Base-by-base conservation (phyloP, 2,329 filamentous ascomycete species). In the Neodidymelliopsis sp. region DNA sequence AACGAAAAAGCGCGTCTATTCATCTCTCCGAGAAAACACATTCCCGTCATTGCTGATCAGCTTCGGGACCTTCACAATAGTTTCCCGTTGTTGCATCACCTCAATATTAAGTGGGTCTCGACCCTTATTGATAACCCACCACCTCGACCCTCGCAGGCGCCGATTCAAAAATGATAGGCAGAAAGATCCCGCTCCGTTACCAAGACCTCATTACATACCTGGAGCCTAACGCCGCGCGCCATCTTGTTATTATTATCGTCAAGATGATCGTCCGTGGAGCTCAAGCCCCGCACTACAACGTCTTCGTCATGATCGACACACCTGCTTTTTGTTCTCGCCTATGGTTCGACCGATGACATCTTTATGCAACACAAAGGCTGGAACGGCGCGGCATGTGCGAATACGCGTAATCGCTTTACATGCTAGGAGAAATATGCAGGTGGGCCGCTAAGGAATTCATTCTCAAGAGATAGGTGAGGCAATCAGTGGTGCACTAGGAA, bases 241-340 rank as follows among this genome's bases (percentile, higher is more conserved):
- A 27, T 19, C 19, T 41, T 13, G 24, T 19, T 42, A n/a, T 19
- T 42, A n/a, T 29, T 25, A 15, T 46, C 37, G 28, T 51, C 35
- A 45, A 41, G 8, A 34, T 29, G 31, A 47, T 52, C 31, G 18
- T 42, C 37, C 25, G 40, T 41, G 47, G 41, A 50, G 35, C 35
- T 15, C 22, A 15, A 48, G 33, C 53, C 47, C 53, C 49, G 50
- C 53, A 54, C 19, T 43, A 36, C 43, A 47, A 27, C 31, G 12
- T 50, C 36, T 46, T 54, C 54, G 52, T 60, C 54, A 55, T 55
- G 54, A 57, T 60, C 54, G 48, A 43, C 56, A 53, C 28, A 43
- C 50, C 33, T 54, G 40, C 53, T 39, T 49, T 31, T 48, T 22
- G 41, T 9, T 4, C 13, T 39, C 29, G 19, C 33, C 31, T 44